Evolutionary conservation across 1,139 yeast genomes (phyloP).

Genomic region (Scheffersomyces parashehatae): DNA sequence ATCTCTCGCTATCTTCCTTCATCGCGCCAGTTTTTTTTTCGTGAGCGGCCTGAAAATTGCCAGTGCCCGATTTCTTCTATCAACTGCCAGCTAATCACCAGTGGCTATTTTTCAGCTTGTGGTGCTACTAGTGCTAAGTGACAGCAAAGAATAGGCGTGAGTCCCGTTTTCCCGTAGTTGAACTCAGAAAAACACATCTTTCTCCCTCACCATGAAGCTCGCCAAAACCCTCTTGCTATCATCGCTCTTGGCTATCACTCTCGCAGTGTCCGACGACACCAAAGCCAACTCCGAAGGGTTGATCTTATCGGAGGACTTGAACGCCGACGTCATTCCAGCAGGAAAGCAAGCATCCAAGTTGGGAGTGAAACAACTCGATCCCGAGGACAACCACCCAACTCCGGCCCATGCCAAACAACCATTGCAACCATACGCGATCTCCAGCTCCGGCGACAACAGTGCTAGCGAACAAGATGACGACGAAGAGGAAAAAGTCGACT

Average conservation of each 20-base stretch:
- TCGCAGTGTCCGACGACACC: constrained; percentile 3
- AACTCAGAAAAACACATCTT: too few species aligned
- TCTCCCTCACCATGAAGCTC: constrained; percentile 4
- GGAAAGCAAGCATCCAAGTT: constrained; percentile 14
- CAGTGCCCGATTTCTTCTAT: too few species aligned
- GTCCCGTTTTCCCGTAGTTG: too few species aligned
- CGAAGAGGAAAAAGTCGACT: constrained; percentile 20
- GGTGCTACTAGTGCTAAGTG: too few species aligned
- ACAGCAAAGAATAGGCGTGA: too few species aligned
- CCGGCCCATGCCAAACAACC: constrained; percentile 25
- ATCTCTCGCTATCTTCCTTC: too few species aligned
- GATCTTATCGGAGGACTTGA: constrained; percentile 1
- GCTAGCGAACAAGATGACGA: constrained; percentile 10
- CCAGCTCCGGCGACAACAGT: constrained; percentile 1
- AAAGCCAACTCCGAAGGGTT: neutral
- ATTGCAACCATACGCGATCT: constrained; percentile 14
- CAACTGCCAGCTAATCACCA: too few species aligned
- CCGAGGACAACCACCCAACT: constrained; percentile 34
- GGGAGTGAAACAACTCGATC: constrained; percentile 25
- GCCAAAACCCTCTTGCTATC: constrained; percentile 3
- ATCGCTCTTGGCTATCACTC: constrained; percentile 2
- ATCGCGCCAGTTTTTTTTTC: too few species aligned
- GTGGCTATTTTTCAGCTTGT: too few species aligned
- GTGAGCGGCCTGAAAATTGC: too few species aligned
- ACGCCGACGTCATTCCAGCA: constrained; percentile 1